phyloP scores from a whole-genome alignment of 305 asterid genomes.

The Euphrasia arctica region DNA sequence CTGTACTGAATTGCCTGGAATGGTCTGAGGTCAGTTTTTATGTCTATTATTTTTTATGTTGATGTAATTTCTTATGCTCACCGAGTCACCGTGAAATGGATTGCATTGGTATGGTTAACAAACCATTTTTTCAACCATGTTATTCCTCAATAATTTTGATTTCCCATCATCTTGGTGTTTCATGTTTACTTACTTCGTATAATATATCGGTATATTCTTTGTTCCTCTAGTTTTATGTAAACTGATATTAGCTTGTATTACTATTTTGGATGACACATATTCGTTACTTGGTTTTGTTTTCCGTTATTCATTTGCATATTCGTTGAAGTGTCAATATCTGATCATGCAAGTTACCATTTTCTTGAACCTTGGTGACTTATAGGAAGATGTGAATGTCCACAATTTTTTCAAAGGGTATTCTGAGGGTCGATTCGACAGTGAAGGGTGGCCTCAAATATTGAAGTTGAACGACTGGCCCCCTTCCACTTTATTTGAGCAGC shows the following conservation, averaged over 20 bases:
- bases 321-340: background rate
- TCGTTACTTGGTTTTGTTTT: background rate
- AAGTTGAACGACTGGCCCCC: constrained; percentile 81
- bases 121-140: background rate
- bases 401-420: constrained; percentile 49
- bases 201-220: background rate
- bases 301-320: background rate
- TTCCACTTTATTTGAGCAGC: constrained; percentile 54
- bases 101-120: background rate
- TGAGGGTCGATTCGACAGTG: constrained; percentile 30
- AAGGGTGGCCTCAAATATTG: constrained; percentile 57
- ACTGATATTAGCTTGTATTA: background rate
- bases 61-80: background rate
- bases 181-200: too few relatives aligned
- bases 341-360: constrained; percentile 16
- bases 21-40: constrained; percentile 57
- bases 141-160: background rate
- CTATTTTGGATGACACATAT: background rate
- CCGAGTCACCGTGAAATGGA: background rate
- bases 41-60: too few relatives aligned
- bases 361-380: constrained; percentile 19
- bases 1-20: constrained; percentile 62
- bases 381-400: constrained; percentile 50
- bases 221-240: background rate
- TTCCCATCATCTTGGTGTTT: background rate